Conservation (phyloP, 169 alveolate species). For the Cryptosporidium muris region DNA sequence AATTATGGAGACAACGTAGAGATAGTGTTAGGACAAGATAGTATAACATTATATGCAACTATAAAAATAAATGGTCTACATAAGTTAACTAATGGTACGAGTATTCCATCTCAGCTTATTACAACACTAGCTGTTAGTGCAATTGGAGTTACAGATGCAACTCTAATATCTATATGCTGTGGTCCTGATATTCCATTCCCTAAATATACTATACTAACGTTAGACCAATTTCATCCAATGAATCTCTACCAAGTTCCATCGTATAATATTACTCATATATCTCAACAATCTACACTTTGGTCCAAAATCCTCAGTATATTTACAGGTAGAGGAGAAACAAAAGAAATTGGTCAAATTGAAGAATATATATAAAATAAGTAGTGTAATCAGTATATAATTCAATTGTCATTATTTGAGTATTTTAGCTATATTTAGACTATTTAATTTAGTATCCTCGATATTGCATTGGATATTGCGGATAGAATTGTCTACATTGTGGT, state of each 20-base stretch:
- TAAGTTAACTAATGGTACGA: not conserved
- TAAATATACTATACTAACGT: no score
- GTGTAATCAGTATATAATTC: no score
- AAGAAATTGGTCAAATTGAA: no score
- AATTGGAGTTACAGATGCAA: conserved; percentile 13
- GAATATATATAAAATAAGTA: no score
- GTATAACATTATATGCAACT: conserved; percentile 25
- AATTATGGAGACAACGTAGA: conserved; percentile 7
- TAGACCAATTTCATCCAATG: no score
- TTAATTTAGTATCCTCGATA: conserved; percentile 48
- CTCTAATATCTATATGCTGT: not conserved
- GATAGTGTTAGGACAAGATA: conserved; percentile 13
- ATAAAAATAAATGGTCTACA: not conserved
- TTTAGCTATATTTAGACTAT: not conserved
- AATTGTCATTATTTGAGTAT: not conserved
- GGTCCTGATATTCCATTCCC: no score
- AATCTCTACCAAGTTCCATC: no score
- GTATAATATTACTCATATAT: no score
- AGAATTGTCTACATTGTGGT: not conserved
- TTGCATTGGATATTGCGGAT: conserved; percentile 29
- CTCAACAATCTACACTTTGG: no score
- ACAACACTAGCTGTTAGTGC: conserved; percentile 38
- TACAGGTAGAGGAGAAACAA: no score
- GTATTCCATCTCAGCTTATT: not conserved
- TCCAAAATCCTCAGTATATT: no score